Evolutionary conservation across 2,329 filamentous ascomycete genomes (phyloP).

Genomic region (Talaromyces islandicus): DNA sequence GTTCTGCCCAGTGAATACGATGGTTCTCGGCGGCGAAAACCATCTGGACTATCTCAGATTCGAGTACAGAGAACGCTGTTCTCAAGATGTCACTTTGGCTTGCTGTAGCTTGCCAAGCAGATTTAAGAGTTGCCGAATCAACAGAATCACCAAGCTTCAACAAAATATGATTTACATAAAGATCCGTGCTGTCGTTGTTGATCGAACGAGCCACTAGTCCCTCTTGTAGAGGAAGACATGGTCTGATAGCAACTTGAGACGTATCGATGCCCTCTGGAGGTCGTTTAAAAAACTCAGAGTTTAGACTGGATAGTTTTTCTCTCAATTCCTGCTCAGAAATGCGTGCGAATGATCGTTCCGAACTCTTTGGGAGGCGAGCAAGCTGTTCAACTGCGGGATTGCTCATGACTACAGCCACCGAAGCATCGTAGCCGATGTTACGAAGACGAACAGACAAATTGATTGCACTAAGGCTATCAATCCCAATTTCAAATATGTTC

Average conservation of each 20-base stretch:
- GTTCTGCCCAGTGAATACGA: conserved; percentile 17
- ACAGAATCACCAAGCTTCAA: conserved; percentile 18
- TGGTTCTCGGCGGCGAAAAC: conserved; percentile 19
- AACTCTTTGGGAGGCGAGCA: conserved; percentile 18
- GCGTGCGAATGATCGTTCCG: background rate
- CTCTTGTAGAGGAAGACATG: conserved; percentile 36
- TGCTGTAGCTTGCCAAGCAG: conserved; percentile 24
- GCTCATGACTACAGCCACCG: conserved; percentile 29
- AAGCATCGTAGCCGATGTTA: conserved; percentile 26
- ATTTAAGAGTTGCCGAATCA: conserved; percentile 26
- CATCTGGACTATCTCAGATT: conserved; percentile 28
- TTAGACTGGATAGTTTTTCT: conserved; percentile 14
- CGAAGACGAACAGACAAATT: conserved; percentile 29
- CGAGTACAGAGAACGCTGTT: conserved; percentile 29
- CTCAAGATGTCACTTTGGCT: background rate
- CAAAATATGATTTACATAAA: conserved; percentile 35
- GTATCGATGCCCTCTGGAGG: conserved; percentile 11
- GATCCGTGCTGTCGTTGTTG: conserved; percentile 27
- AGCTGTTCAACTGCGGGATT: conserved; percentile 30
- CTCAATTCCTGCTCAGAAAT: conserved; percentile 4
- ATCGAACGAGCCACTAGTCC: conserved; percentile 31
- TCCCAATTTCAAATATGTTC: conserved; percentile 32
- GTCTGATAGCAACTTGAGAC: conserved; percentile 18
- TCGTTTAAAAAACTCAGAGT: conserved; percentile 15
- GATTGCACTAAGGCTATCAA: conserved; percentile 35